Evolutionary conservation across 352 stramenopile genomes (phyloP), one percentile per base, ranked within the genome.

Genomic region (Achlya hypogyna): DNA sequence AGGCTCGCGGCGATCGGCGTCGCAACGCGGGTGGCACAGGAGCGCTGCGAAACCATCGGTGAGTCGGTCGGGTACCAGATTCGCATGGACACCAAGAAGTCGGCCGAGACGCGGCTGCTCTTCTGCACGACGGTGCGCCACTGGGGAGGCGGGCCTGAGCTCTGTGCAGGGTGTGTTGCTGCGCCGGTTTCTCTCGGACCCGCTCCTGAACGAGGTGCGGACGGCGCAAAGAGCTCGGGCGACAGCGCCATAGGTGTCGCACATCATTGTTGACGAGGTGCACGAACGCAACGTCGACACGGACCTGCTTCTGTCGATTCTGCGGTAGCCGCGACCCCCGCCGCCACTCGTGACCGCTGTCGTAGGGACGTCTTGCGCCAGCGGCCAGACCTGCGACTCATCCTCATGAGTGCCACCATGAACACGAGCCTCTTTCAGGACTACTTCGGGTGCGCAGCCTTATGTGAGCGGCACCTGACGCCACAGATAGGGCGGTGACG

Each of bases 251-350:
- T 65, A 82, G 75, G 75, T 99, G 20, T 96, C 93, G 18, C 96
- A 99, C 72, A 86, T 99, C 62, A 90, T 99, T 53, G 89, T 99
- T n/a, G 97, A 99, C 76, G 96, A 99, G 77, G 96, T 99, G 23
- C 96, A 99, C 73, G 97, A 99, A 70, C 82, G 97, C 34, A 96
- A 97, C 62, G 82, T 99, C 20, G 95, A 98, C 75, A 97, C 88
- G 20, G 96, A 99, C 70, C 97, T 99, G 45, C 74, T 99, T 27
- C 79, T 98, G 22, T 91, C 95, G 23, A 88, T 98, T 70, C 72
- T 98, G 12, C 83, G 89, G 43, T 66, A 86, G n/a, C 63, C 22
- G 49, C 27, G 9, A 54, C 27, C 12, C 16, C 16, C 16, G 2
- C 1, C 1, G 1, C 16, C 23, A 25, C 12, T 28, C 12, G 16